Base-by-base conservation (phyloP, 2,329 filamentous ascomycete species). In the Clonostachys sp. region DNA sequence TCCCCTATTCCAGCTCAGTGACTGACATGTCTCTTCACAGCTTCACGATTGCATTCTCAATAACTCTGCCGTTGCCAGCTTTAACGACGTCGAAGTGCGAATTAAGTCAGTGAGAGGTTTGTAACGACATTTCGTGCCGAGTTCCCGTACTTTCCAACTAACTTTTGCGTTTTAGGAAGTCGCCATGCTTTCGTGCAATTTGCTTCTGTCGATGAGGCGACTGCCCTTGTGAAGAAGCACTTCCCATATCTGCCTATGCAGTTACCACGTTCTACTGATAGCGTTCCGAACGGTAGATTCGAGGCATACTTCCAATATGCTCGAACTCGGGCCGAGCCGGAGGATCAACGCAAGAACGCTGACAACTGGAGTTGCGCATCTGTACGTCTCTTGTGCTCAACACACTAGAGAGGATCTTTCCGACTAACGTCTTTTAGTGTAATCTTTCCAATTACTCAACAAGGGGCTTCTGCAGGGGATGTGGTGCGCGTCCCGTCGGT, bases 121-220 rank as follows among this genome's bases (percentile, higher is more conserved):
- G 38, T 53, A 51, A 51, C 6, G 46, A 34, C 24, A 12, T 34
- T 34, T 12, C 10, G n/a, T 12, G 13, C n/a, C 35, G 6, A 16
- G 12, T 12, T 41, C 4, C 35, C 44, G 30, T n/a, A 16, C 7
- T 34, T 38, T 9, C 45, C 55, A 57, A 51, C 60, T 47, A 39
- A n/a, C 24, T 10, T 30, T 30, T 30, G 24, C 24, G 12, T 3
- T n/a, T n/a, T 35, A 73, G 71, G 67, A 17, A 56, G 61, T 48
- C 61, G 62, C 35, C 62, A 69, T 42, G 66, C 71, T 17, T 73
- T 72, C 57, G 62, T 75, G 35, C 61, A 73, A 52, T 67, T 74
- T 51, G 55, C 65, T 49, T 51, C 65, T 51, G 50, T 72, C 43
- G 61, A 69, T 45, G 56, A 73, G 52, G 63, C 73, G 46, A 48